These are phyloP conservation scores for Lodderomyces theae DNA, from an alignment of 1,139 yeast genomes.

Conservation along the genomic window DNA sequence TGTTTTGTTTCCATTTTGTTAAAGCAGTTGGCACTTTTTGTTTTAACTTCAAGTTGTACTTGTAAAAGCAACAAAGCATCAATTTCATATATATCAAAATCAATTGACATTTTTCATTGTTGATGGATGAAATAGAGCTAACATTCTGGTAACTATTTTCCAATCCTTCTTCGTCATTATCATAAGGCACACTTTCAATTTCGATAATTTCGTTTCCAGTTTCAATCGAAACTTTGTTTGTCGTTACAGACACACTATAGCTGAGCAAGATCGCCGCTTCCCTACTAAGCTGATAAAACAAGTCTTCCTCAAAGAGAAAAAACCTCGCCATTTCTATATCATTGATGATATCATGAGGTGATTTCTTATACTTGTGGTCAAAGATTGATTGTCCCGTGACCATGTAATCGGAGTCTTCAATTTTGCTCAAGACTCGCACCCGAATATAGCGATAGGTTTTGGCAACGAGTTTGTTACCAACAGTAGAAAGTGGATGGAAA, in stretches of 20 bases:
- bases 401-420: conserved; percentile 40
- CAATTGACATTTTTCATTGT: conserved; percentile 49
- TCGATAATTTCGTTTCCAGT: conserved; percentile 67
- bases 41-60: conserved; percentile 46
- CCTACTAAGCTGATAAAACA: conserved; percentile 64
- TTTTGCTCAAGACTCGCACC: conserved; percentile 52
- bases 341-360: conserved; percentile 30
- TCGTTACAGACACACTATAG: conserved; percentile 65
- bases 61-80: conserved; percentile 60
- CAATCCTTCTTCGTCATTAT: conserved; percentile 44
- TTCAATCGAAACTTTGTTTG: conserved; percentile 66
- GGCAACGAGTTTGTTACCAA: conserved; percentile 17
- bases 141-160: conserved; percentile 26
- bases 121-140: conserved; percentile 29
- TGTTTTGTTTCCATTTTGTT: conserved; percentile 50
- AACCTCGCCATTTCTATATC: conserved; percentile 62
- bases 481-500: conserved; percentile 29
- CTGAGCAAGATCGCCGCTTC: conserved; percentile 76
- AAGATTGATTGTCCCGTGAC: conserved; percentile 48
- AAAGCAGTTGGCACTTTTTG: conserved; percentile 48
- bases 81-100: conserved; percentile 53
- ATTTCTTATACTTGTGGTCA: conserved; percentile 20
- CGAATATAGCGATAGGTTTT: conserved; percentile 44
- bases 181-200: conserved; percentile 58
- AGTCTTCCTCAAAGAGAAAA: conserved; percentile 82